A percentile compares a stretch with the other conserved stretches of the same genome.
Conservation (phyloP, 1,284 basidiomycete genomes). For the Cutaneotrichosporon sp. region DNA sequence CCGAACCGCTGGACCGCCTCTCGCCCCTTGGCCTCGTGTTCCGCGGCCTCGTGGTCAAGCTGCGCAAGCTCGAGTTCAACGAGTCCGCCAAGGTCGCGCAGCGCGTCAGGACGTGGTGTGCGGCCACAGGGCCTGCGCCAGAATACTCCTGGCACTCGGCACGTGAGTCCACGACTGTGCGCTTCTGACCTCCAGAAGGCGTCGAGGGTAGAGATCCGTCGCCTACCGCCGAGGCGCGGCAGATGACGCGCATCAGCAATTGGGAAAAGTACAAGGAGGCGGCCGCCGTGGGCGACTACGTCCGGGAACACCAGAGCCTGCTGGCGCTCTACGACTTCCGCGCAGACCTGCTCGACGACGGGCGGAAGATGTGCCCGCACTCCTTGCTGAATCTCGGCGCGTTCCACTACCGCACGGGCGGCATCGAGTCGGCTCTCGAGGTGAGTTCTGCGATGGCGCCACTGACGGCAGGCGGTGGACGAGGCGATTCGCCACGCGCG, state of each 20-base stretch:
- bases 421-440: slow-evolving; percentile 34
- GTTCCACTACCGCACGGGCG: slow-evolving; percentile 43
- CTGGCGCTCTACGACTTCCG: slow-evolving; percentile 41
- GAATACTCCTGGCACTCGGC: neutral
- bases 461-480: slow-evolving; percentile 25
- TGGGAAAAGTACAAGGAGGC: slow-evolving; percentile 30
- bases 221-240: neutral
- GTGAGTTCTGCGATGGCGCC: neutral
- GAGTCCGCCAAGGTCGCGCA: slow-evolving; percentile 33
- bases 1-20: slow-evolving; percentile 26
- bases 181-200: neutral
- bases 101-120: slow-evolving; percentile 38
- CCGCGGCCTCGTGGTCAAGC: slow-evolving; percentile 29
- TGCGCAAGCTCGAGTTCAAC: slow-evolving; percentile 41
- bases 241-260: neutral
- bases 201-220: neutral
- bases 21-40: slow-evolving; percentile 42
- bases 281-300: slow-evolving; percentile 36
- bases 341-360: neutral
- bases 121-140: neutral
- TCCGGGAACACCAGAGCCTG: slow-evolving; percentile 33
- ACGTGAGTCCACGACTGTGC: neutral
- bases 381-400: slow-evolving; percentile 45
- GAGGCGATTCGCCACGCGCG: slow-evolving; percentile 46
- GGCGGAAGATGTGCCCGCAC: slow-evolving; percentile 36